Base-by-base conservation (phyloP, 208 protist genomes). In the Acanthamoeba polyphaga region DNA sequence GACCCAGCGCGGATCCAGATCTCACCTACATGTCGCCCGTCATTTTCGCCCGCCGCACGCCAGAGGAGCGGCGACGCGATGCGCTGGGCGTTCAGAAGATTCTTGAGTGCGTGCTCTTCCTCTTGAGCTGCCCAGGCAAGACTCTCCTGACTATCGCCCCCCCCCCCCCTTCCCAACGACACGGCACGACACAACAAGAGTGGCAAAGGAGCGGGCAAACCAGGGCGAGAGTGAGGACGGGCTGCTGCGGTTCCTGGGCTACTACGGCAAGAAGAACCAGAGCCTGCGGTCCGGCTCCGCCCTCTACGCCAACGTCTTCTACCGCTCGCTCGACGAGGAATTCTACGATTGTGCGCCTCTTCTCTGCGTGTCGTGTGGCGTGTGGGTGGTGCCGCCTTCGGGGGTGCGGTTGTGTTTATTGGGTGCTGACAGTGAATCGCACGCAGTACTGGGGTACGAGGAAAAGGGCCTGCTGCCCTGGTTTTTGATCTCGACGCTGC, bases 181-280 rank as follows among this genome's bases (percentile, higher is more conserved):
- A 10, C 60, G 46, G 46, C 49, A 53, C 49, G 13, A 15, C 49
- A 6, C 32, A 29, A 82, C 12, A n/a, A 84, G 76, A 29, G 76
- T 84, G 43, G 76, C 76, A 12, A 84, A 84, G 43, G 22, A 53
- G 22, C 76, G 76, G 27, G 76, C 76, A 7, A 32, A 49, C 43
- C 38, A 84, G 49, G 76, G 76, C 22, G 76, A 84, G 76, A 84
- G 29, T 0, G 76, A 84, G 49, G 43, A 84, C 76, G 49, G 76
- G 10, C 76, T 84, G 27, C 76, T 84, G 38, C 32, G 43, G 19
- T 84, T 84, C 49, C 76, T 84, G 43, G 76, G 76, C 76, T 84
- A 55, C 76, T 84, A 84, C 32, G 76, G 76, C 43, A 84, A 84
- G 43, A 84, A 84, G 76, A 84, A 84, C 46, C 76, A 84, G 76